Conservation (phyloP, 441 rosid species). For the Jatropha multifida region DNA sequence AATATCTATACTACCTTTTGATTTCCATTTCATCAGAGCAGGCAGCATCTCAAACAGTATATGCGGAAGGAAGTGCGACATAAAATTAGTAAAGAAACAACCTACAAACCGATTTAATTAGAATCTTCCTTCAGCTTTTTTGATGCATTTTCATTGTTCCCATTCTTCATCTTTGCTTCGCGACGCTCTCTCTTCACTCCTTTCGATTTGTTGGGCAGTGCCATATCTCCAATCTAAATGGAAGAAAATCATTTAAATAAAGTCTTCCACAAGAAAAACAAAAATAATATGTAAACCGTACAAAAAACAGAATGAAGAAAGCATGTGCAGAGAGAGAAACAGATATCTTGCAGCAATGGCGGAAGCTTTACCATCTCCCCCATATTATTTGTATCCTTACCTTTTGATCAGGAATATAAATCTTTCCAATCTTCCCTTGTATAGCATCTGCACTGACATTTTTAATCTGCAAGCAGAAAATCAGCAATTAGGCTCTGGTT, state of each 20-base stretch:
- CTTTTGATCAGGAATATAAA: constrained; percentile 92
- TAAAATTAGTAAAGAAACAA: constrained; percentile 1
- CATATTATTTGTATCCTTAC: constrained; percentile 31
- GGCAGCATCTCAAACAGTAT: background rate
- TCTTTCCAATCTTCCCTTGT: constrained; percentile 68
- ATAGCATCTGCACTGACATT: constrained; percentile 70
- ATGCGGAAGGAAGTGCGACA: background rate
- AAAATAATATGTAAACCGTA: background rate
- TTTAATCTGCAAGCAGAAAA: constrained; percentile 51
- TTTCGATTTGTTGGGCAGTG: constrained; percentile 64
- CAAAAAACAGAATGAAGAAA: background rate
- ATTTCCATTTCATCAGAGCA: constrained; percentile 8
- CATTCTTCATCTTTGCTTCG: constrained; percentile 58
- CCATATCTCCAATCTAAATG: constrained; percentile 59
- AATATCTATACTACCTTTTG: constrained; percentile 5
- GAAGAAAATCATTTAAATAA: background rate
- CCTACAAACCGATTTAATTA: constrained; percentile 13
- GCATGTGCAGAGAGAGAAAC: background rate
- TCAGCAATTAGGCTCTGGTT: background rate
- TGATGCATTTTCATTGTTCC: constrained; percentile 33
- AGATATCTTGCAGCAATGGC: background rate
- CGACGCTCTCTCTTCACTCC: constrained; percentile 94
- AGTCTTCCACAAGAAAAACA: background rate
- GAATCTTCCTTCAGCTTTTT: constrained; percentile 66
- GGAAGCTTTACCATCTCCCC: too few species aligned